Percentiles rank a stretch among this genome's conserved stretches.
phyloP scores from a whole-genome alignment of 106 monocot species.

The Agapanthus africanus region DNA sequence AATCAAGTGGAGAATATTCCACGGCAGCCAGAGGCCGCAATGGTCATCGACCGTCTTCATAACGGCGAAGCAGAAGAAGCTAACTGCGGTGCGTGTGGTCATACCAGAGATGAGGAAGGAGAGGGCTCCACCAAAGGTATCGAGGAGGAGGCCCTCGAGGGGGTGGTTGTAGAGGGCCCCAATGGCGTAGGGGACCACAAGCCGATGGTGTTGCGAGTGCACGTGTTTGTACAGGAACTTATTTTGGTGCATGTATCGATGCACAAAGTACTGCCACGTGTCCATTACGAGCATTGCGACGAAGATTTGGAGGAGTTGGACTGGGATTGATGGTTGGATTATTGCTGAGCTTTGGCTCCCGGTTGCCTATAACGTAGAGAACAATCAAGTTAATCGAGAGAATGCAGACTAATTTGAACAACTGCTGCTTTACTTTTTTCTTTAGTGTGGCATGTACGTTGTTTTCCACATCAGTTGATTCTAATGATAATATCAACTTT shows the following conservation, averaged over 20 bases:
- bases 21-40: constrained; percentile 13
- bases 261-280: constrained; percentile 32
- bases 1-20: constrained; percentile 8
- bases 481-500: too few species aligned
- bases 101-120: constrained; percentile 26
- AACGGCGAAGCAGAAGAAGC: constrained; percentile 27
- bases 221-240: constrained; percentile 28
- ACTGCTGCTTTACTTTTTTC: too few species aligned
- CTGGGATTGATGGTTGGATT: neutral
- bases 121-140: constrained; percentile 14
- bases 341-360: neutral
- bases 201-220: constrained; percentile 35
- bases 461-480: too few species aligned
- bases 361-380: too few species aligned
- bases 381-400: too few species aligned
- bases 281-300: constrained; percentile 31
- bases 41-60: constrained; percentile 23
- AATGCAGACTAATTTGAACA: too few species aligned
- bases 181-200: too few species aligned
- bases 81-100: constrained; percentile 16
- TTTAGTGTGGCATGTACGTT: too few species aligned
- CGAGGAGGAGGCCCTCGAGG: constrained; percentile 20
- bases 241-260: constrained; percentile 30
- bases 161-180: constrained; percentile 29
- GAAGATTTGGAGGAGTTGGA: constrained; percentile 14